Evolutionary conservation across 805 yeast genomes (phyloP).

Genomic region (Blastobotrys mokoenaii): DNA sequence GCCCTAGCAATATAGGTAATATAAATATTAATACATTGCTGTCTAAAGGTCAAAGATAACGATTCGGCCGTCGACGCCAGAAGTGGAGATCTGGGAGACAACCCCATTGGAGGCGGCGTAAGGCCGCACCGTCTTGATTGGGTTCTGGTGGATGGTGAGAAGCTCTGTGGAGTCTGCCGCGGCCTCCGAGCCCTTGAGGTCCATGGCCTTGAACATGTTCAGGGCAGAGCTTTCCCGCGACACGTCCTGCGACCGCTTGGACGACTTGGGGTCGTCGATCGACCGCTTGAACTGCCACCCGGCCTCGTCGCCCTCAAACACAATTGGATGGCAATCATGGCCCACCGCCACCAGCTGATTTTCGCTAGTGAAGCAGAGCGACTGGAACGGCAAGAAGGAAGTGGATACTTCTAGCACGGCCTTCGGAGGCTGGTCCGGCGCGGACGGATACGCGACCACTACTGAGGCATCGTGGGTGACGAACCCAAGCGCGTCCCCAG

Average conservation of each 20-base stretch:
- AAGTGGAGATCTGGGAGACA: conserved; percentile 55
- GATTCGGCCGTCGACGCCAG: conserved; percentile 88
- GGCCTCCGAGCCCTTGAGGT: conserved; percentile 74
- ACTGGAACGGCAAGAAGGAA: conserved; percentile 68
- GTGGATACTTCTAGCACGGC: conserved; percentile 54
- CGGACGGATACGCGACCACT: conserved; percentile 69
- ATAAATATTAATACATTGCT: not conserved
- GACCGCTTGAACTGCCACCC: conserved; percentile 54
- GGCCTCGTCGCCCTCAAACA: conserved; percentile 59
- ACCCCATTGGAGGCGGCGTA: conserved; percentile 36
- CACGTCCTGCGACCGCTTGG: conserved; percentile 33
- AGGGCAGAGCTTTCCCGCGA: conserved; percentile 45
- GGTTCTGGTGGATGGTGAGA: conserved; percentile 83
- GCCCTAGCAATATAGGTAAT: no score
- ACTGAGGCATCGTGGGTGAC: conserved; percentile 84
- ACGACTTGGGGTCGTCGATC: conserved; percentile 47
- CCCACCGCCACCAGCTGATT: conserved; percentile 78
- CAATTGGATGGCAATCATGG: conserved; percentile 82
- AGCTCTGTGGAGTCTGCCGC: conserved; percentile 38
- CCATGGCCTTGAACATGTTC: conserved; percentile 92
- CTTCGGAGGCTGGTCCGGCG: conserved; percentile 54
- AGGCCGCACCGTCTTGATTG: conserved; percentile 58
- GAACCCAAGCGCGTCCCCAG: conserved; percentile 69
- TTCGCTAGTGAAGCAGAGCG: conserved; percentile 62
- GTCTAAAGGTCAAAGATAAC: conserved; percentile 57